These are phyloP conservation scores for Pythium brachiatum DNA, from an alignment of 352 stramenopile species.

Conservation along the genomic window DNA sequence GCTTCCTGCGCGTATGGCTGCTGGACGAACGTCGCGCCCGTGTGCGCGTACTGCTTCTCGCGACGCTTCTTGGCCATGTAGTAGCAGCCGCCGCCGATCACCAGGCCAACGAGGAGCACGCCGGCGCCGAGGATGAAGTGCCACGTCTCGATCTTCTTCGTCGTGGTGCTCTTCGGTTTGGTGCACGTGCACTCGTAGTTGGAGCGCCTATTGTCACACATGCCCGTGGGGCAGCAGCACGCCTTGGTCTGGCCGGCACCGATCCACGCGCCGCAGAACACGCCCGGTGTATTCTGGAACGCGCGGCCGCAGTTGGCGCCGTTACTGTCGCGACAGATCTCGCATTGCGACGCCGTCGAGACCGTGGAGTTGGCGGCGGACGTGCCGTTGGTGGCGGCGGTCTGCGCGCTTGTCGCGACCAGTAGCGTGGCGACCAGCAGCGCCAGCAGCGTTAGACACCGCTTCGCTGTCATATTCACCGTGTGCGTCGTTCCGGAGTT, in stretches of 20 bases:
- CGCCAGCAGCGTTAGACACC: conserved; percentile 4
- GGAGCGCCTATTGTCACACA: conserved; percentile 37
- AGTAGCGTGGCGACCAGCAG: conserved; percentile 5
- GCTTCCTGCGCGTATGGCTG: conserved; percentile 33
- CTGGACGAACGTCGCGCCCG: conserved; percentile 21
- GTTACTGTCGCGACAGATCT: conserved; percentile 45
- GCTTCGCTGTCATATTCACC: conserved; percentile 8
- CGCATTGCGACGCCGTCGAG: conserved; percentile 29
- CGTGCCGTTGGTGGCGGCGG: not conserved
- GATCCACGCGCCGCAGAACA: conserved; percentile 60
- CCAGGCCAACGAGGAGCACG: conserved; percentile 28
- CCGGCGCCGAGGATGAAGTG: conserved; percentile 35
- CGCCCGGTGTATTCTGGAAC: conserved; percentile 37
- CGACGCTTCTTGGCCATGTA: conserved; percentile 40
- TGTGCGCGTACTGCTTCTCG: conserved; percentile 20
- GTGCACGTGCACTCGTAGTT: conserved; percentile 50
- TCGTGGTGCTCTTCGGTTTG: conserved; percentile 14
- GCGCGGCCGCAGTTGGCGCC: conserved; percentile 43
- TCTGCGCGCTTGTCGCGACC: conserved; percentile 4
- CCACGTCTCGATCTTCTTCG: conserved; percentile 23
- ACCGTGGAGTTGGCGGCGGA: not conserved
- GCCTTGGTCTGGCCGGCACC: conserved; percentile 34
- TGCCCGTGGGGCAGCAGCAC: conserved; percentile 50
- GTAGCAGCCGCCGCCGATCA: conserved; percentile 35
- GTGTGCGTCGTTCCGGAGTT: not conserved